A percentile compares a stretch with the other conserved stretches of the same genome.
phyloP scores from a whole-genome alignment of 2,329 filamentous ascomycete genomes.

The Pseudogymnoascus sp. region DNA sequence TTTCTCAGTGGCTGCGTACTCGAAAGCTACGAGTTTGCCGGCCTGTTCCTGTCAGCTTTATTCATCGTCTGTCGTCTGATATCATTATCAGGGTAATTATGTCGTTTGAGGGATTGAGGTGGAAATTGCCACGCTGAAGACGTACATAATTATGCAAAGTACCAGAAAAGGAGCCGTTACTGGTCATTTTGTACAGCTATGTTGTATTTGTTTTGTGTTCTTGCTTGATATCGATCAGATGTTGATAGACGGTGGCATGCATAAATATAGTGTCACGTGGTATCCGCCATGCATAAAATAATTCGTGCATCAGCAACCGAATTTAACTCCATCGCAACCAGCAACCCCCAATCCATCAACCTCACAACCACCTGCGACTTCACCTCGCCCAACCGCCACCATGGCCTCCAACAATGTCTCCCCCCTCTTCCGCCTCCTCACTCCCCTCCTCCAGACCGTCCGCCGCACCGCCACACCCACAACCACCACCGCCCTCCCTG shows the following conservation, averaged over 20 bases:
- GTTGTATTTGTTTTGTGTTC: slow-evolving; percentile 12
- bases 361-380: neutral
- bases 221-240: neutral
- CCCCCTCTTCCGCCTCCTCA: slow-evolving; percentile 21
- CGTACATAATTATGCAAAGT: slow-evolving; percentile 19
- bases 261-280: neutral
- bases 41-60: slow-evolving; percentile 18
- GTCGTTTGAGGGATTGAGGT: neutral
- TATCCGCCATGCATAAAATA: neutral
- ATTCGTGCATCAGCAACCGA: slow-evolving; percentile 2
- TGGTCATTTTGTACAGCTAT: slow-evolving; percentile 15
- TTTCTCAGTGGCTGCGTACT: slow-evolving; percentile 21
- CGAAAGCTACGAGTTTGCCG: slow-evolving; percentile 27
- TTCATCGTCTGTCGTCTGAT: neutral
- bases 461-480: slow-evolving; percentile 13
- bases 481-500: neutral
- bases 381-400: slow-evolving; percentile 1
- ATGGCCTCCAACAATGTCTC: slow-evolving; percentile 19
- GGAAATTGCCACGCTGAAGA: neutral
- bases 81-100: neutral
- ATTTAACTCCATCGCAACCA: slow-evolving; percentile 10
- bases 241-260: neutral
- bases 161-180: slow-evolving; percentile 15
- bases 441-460: slow-evolving; percentile 21
- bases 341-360: slow-evolving; percentile 8